Conservation (phyloP, 176 grass and related monocot genomes). For the Urochloa ruziziensis region DNA sequence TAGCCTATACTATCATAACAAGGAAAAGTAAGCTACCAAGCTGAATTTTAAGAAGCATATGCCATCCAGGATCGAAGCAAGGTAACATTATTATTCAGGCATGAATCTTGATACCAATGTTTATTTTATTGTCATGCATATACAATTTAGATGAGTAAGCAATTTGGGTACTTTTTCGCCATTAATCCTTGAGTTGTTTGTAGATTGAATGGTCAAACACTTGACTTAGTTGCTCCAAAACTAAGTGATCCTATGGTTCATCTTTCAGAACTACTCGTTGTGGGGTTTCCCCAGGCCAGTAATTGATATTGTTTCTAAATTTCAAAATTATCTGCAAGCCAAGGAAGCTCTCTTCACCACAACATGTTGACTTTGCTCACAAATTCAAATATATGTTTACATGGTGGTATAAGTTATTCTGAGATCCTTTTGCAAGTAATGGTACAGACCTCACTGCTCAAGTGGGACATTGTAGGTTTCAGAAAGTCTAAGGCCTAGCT, state of each 20-base stretch:
- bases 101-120: background rate
- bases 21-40: background rate
- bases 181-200: background rate
- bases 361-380: no score
- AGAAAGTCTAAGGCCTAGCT: no score
- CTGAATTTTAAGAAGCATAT: background rate
- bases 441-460: no score
- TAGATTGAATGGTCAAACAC: background rate
- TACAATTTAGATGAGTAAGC: background rate
- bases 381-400: no score
- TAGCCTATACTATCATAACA: background rate
- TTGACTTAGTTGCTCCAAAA: background rate
- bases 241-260: background rate
- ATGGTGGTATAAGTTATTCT: no score
- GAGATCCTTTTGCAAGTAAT: no score
- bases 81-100: background rate
- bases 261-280: background rate
- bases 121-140: background rate
- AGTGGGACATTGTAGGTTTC: no score
- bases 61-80: background rate
- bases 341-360: no score
- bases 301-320: no score
- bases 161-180: background rate
- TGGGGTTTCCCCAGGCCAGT: background rate
- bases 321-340: no score